Base-by-base conservation (phyloP, 2,329 filamentous ascomycete genomes). In the Clarireedia paspali region DNA sequence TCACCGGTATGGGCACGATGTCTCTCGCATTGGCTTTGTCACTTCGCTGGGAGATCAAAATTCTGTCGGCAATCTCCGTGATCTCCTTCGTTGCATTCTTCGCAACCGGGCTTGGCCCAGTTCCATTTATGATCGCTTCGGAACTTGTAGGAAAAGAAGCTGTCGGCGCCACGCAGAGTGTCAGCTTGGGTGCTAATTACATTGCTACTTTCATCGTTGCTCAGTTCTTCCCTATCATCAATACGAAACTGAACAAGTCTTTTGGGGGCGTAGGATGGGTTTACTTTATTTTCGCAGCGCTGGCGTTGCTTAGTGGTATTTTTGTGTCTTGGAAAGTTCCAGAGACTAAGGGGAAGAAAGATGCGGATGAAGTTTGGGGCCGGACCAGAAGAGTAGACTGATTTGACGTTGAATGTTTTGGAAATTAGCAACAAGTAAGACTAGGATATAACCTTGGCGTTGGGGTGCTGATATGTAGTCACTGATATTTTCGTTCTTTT, bases 91-190 rank as follows among this genome's bases (percentile, higher is more conserved):
- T 97, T 2, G 86, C 83, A 4, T 90, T 88, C 67, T 99, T 96
- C 64, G 94, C 89, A 0, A 81, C 96, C 14, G 94, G 94, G 0
- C 79, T 99, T 0, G 94, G 94, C 0, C 94, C 94, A 0, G 89
- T 99, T 0, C 94, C 94, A 0, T 99, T 97, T 71, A 95, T 97
- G 62, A 79, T 99, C 47, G 87, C 91, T 0, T 91, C 89, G 1
- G 94, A 97, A 71, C 81, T 97, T 2, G 94, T 97, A 0, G 88
- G 85, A 0, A 85, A 90, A 12, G 90, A 96, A 68, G 94, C 92
- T 0, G 91, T 96, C 0, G 91, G 92, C 1, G 90, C 92, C 0
- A 88, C 90, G 0, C 94, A 99, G 70, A 91, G 87, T 57, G 95
- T 91, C 81, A 88, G 87, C 0, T 73, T 97, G 24, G 89, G 84